Evolutionary conservation across 768 basidiomycete species (phyloP).

Genomic region (Leucocoprinus sp.): DNA sequence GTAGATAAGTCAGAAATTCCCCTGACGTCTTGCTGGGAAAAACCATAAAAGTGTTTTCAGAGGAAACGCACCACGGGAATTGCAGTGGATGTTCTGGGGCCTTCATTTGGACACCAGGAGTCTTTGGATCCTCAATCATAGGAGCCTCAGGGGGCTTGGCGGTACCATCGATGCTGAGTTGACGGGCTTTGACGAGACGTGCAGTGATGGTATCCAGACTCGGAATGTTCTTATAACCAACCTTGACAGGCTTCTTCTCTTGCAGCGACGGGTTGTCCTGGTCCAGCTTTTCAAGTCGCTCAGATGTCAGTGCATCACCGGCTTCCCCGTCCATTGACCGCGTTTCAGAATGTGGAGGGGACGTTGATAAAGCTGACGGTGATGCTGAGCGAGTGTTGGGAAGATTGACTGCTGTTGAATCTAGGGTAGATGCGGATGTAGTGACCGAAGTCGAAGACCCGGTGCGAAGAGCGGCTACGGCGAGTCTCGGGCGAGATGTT

Average conservation of each 20-base stretch:
- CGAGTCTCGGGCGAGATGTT: conserved; percentile 59
- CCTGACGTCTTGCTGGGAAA: background rate
- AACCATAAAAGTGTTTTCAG: background rate
- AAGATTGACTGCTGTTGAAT: conserved; percentile 61
- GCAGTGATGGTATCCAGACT: conserved; percentile 81
- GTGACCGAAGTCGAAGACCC: conserved; percentile 48
- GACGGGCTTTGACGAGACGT: conserved; percentile 60
- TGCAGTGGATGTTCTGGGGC: conserved; percentile 82
- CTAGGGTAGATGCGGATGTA: conserved; percentile 45
- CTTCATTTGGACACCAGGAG: conserved; percentile 61
- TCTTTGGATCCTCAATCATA: conserved; percentile 78
- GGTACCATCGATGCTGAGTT: conserved; percentile 56
- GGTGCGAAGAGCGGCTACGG: conserved; percentile 62
- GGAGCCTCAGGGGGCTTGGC: conserved; percentile 68
- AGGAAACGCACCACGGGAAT: conserved; percentile 60
- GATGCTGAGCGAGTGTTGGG: conserved; percentile 63
- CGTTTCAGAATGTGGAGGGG: conserved; percentile 27
- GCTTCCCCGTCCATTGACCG: conserved; percentile 16
- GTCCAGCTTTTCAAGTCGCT: conserved; percentile 58
- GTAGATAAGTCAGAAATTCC: background rate
- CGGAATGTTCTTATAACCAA: conserved; percentile 87
- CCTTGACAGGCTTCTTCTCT: conserved; percentile 20
- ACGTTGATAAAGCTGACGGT: conserved; percentile 45
- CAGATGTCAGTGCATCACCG: conserved; percentile 54
- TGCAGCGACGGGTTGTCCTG: conserved; percentile 35